A percentile compares a stretch with the other conserved stretches of the same genome.
Conservation (phyloP, 1,139 yeast species). For the Arxiozyma heterogenica region DNA sequence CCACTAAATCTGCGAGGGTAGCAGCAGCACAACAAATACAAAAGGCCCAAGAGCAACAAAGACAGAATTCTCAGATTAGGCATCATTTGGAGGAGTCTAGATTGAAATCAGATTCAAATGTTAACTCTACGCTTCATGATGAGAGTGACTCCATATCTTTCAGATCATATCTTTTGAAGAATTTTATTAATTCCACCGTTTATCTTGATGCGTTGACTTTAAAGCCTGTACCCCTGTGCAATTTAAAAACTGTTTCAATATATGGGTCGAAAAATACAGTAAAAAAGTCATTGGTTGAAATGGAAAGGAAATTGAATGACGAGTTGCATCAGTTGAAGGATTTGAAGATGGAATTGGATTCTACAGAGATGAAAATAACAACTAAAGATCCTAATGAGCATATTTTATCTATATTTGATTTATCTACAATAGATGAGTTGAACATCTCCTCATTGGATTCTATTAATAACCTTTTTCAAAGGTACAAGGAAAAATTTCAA, state of each 20-base stretch:
- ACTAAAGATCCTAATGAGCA: neutral
- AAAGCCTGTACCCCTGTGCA: constrained; percentile 18
- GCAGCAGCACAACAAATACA: constrained; percentile 5
- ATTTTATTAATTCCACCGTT: constrained; percentile 18
- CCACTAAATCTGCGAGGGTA: constrained; percentile 6
- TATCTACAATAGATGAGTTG: neutral
- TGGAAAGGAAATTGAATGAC: constrained; percentile 8
- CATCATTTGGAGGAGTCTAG: constrained; percentile 16
- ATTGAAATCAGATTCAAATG: constrained; percentile 21
- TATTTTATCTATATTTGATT: neutral
- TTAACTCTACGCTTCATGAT: constrained; percentile 25
- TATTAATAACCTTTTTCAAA: constrained; percentile 1
- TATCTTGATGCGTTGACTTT: constrained; percentile 20
- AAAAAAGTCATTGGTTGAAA: constrained; percentile 6
- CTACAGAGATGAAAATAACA: neutral
- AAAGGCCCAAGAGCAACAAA: constrained; percentile 5
- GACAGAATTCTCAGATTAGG: constrained; percentile 5
- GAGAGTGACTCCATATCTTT: constrained; percentile 30
- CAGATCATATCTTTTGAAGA: constrained; percentile 21
- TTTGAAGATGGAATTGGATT: constrained; percentile 1
- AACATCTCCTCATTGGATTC: constrained; percentile 6
- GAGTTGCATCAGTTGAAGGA: constrained; percentile 1
- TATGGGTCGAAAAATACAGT: constrained; percentile 4
- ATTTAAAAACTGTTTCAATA: constrained; percentile 18
- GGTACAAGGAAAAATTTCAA: constrained; percentile 5